Evolutionary conservation across 768 basidiomycete species (phyloP).

Genomic region (Termitomyces sp.): DNA sequence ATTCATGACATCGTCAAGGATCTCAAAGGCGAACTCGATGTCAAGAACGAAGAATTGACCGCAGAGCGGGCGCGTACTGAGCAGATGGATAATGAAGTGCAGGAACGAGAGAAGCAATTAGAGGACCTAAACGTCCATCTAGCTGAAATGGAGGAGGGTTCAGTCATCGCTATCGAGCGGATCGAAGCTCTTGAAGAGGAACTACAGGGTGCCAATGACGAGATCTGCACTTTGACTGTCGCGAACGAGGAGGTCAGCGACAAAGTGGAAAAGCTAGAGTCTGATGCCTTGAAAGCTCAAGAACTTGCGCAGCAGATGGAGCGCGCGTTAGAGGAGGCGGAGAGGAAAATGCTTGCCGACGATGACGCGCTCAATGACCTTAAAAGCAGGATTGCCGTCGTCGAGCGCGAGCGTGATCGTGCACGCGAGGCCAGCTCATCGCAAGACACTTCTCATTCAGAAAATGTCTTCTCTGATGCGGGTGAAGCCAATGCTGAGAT

Average conservation of each 20-base stretch:
- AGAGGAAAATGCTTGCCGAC: constrained; percentile 65
- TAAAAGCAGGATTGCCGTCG: constrained; percentile 42
- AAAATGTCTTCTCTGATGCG: constrained; percentile 22
- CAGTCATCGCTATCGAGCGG: constrained; percentile 44
- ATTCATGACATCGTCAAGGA: constrained; percentile 41
- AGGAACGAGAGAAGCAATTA: constrained; percentile 42
- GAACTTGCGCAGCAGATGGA: constrained; percentile 68
- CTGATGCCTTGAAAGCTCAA: constrained; percentile 46
- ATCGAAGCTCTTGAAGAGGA: constrained; percentile 57
- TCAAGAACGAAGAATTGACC: constrained; percentile 33
- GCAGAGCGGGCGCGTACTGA: constrained; percentile 23
- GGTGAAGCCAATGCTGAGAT: constrained; percentile 50
- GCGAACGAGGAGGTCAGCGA: constrained; percentile 47
- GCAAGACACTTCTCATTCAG: constrained; percentile 17
- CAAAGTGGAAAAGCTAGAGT: constrained; percentile 47
- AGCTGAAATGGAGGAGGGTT: constrained; percentile 60
- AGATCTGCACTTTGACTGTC: constrained; percentile 36
- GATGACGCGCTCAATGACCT: constrained; percentile 50
- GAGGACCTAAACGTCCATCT: constrained; percentile 45
- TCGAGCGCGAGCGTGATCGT: constrained; percentile 58
- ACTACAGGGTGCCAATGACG: constrained; percentile 42
- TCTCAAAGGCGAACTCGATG: constrained; percentile 42
- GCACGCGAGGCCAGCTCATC: constrained; percentile 33
- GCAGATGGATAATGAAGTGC: constrained; percentile 31
- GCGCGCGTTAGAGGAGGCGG: constrained; percentile 70